These are phyloP conservation scores for Boletus sp. DNA, from an alignment of 768 basidiomycete genomes.

Conservation along the genomic window DNA sequence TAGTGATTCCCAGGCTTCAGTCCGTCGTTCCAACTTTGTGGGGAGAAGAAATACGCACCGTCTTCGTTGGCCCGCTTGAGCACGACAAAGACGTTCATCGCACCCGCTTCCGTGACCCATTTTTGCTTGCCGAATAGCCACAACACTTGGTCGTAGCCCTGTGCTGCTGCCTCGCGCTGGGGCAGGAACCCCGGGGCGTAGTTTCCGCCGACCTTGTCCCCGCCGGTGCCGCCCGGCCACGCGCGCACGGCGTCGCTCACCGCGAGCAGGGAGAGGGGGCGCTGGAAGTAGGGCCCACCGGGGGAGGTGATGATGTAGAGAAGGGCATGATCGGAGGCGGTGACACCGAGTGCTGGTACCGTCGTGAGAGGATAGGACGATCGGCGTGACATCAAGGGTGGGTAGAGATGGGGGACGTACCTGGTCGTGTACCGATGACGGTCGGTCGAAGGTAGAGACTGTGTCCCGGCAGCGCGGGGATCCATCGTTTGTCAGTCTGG, in stretches of 20 bases:
- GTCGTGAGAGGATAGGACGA: background rate
- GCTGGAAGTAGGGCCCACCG: slow-evolving; percentile 49
- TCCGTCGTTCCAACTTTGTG: too few species aligned
- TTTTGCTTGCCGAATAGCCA: slow-evolving; percentile 71
- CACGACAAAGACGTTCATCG: slow-evolving; percentile 81
- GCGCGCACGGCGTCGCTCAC: slow-evolving; percentile 77
- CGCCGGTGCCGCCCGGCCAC: slow-evolving; percentile 74
- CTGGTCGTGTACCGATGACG: slow-evolving; percentile 47
- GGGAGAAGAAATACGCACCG: slow-evolving; percentile 26
- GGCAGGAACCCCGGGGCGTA: slow-evolving; percentile 62
- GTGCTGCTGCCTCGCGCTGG: slow-evolving; percentile 57
- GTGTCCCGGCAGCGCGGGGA: slow-evolving; percentile 68
- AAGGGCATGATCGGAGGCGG: slow-evolving; percentile 73
- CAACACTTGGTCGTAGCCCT: slow-evolving; percentile 75
- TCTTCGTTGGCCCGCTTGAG: slow-evolving; percentile 53
- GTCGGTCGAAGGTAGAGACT: slow-evolving; percentile 88
- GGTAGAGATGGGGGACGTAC: slow-evolving; percentile 20
- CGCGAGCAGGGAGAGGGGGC: slow-evolving; percentile 53
- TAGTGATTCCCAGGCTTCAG: background rate
- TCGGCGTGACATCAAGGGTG: background rate
- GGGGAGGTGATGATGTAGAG: slow-evolving; percentile 83
- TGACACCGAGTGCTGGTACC: slow-evolving; percentile 55
- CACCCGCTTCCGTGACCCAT: slow-evolving; percentile 55
- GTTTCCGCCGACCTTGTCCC: slow-evolving; percentile 61
- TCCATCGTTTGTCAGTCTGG: slow-evolving; percentile 75